phyloP scores from a whole-genome alignment of 1,139 yeast genomes.

The Scheffersomyces illinoinensis region DNA sequence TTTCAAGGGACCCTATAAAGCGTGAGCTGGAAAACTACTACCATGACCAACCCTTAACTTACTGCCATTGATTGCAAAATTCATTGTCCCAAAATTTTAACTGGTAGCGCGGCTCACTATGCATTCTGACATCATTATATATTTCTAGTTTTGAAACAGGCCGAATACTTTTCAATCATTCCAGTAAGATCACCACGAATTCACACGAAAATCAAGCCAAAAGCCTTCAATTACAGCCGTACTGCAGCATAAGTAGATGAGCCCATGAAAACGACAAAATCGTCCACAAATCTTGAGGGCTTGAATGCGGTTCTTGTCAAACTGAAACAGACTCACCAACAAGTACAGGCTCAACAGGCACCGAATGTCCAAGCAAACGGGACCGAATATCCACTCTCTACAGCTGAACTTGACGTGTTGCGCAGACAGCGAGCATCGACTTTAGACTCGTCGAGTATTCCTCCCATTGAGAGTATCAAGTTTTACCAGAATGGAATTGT shows the following conservation, averaged over 20 bases:
- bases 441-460: conserved; percentile 20
- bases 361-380: not conserved
- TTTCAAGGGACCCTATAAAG: too few relatives aligned
- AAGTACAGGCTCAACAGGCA: not conserved
- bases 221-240: not conserved
- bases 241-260: not conserved
- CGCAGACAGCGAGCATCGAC: conserved; percentile 19
- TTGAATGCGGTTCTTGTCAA: conserved; percentile 1
- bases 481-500: conserved; percentile 8
- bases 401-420: conserved; percentile 1
- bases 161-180: not conserved
- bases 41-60: not conserved
- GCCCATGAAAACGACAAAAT: conserved; percentile 1
- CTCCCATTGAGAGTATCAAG: conserved; percentile 15
- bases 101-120: not conserved
- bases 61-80: not conserved
- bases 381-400: not conserved
- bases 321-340: not conserved
- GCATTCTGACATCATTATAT: not conserved
- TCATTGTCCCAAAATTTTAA: not conserved
- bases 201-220: not conserved
- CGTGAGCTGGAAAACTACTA: not conserved
- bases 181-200: not conserved
- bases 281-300: conserved; percentile 5
- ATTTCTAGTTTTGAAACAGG: not conserved